Conservation (phyloP, 306 rosid species). For the Potentilla sterilis region DNA sequence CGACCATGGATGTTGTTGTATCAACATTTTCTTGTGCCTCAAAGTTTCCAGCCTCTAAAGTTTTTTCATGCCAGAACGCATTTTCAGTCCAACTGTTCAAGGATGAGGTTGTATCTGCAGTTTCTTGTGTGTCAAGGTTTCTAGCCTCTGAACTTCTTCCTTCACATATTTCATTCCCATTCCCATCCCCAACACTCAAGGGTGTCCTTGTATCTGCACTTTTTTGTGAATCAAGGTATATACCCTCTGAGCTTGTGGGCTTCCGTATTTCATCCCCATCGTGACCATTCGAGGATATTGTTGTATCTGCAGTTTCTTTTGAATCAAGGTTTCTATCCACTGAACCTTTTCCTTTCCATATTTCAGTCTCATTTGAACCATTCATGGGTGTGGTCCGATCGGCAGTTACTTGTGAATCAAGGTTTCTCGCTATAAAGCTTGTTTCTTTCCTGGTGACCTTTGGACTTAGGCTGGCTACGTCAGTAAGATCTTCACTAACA, state of each 20-base stretch:
- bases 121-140: background rate
- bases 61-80: conserved; percentile 20
- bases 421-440: background rate
- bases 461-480: background rate
- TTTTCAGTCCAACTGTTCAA: conserved; percentile 1
- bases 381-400: background rate
- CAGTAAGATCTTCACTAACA: conserved; percentile 1
- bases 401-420: background rate
- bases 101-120: background rate
- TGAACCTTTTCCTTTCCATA: background rate
- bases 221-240: conserved; percentile 21
- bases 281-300: background rate
- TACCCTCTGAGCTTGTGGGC: conserved; percentile 27
- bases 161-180: background rate
- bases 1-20: conserved; percentile 18
- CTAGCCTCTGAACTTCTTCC: conserved; percentile 2
- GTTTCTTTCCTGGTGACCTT: background rate
- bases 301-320: background rate
- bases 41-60: conserved; percentile 19
- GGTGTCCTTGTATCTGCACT: conserved; percentile 14
- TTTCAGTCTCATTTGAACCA: background rate
- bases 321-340: conserved; percentile 3
- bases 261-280: background rate
- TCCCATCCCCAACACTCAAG: conserved; percentile 25
- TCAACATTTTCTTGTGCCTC: conserved; percentile 23